These are phyloP conservation scores for Pyrus betulifolia DNA, from an alignment of 306 rosid species.

Conservation along the genomic window DNA sequence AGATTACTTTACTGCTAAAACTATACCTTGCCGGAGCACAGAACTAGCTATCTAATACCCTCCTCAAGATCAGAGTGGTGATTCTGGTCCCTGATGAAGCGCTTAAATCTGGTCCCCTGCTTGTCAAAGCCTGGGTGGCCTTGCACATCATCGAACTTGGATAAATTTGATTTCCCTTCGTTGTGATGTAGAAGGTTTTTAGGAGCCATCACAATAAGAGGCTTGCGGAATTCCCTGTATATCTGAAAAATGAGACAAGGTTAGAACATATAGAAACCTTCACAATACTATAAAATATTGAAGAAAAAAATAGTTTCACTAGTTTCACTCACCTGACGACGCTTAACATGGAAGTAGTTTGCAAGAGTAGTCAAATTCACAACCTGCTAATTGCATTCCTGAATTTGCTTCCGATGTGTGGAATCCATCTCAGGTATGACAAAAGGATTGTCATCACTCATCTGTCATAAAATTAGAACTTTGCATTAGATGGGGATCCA, in stretches of 20 bases:
- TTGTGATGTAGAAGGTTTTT: constrained; percentile 89
- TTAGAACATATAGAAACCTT: constrained; percentile 1
- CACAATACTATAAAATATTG: neutral
- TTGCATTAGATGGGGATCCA: constrained; percentile 6
- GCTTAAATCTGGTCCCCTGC: constrained; percentile 98
- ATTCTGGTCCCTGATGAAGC: constrained; percentile 87
- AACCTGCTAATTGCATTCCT: constrained; percentile 97
- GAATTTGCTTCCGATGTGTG: constrained; percentile 86
- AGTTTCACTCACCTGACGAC: constrained; percentile 70
- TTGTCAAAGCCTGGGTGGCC: constrained; percentile 99
- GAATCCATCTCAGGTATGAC: constrained; percentile 98
- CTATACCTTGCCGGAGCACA: constrained; percentile 89
- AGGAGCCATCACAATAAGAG: constrained; percentile 93
- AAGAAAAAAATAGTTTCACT: neutral
- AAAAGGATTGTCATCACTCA: constrained; percentile 92
- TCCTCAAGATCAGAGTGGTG: constrained; percentile 62
- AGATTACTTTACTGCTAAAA: neutral
- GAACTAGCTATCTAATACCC: constrained; percentile 85
- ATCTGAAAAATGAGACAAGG: constrained; percentile 36
- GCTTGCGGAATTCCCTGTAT: constrained; percentile 90
- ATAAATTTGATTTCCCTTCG: constrained; percentile 83
- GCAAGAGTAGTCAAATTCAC: constrained; percentile 98
- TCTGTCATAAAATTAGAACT: constrained; percentile 50
- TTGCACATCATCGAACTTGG: constrained; percentile 95
- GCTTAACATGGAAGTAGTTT: constrained; percentile 90